Base-by-base conservation (phyloP, 495 filamentous ascomycete genomes). In the Venustampulla echinocandica region DNA sequence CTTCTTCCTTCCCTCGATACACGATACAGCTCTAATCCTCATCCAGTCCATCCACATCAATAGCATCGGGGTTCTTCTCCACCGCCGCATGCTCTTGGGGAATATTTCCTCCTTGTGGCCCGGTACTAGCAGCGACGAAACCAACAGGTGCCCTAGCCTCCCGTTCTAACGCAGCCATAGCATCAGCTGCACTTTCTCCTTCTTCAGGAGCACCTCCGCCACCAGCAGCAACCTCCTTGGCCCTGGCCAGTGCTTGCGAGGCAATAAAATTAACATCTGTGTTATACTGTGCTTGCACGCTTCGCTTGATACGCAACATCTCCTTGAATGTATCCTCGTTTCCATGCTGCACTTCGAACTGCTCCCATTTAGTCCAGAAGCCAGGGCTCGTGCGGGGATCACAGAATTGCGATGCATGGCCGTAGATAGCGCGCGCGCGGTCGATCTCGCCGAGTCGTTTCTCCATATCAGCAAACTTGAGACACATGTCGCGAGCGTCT, bases 311-410 rank as follows among this genome's bases (percentile, higher is more conserved):
- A 19, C 90, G 82, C 33, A 97, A 72, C 92, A 99, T 99, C 63
- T 97, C 92, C 69, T 95, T 96, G 72, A 92, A 99, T 6, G 92
- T 99, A 63, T 99, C 92, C 59, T 99, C 93, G 64, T 99, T 99
- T 43, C 92, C 92, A 61, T 97, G 92, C 61, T 89, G 80, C 2
- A 96, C 87, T 64, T 99, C 92, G 65, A 99, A 99, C 41, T 76
- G 69, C 63, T 99, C 92, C 92, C 92, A 99, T 63, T 93, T 95
- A 56, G 76, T 69, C 93, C 93, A 99, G 69, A 95, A 99, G 2
- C 67, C 76, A 1, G 86, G 83, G 51, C 84, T 87, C 2, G 87
- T 94, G 14, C 92, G 74, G 13, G 92, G 92, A 66, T 99, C 92
- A 64, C 87, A 93, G 69, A 96, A 99, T 60, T 99, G 92, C 11